Base-by-base conservation (phyloP, 352 stramenopile genomes). In the Halophytophthora batemanensis region DNA sequence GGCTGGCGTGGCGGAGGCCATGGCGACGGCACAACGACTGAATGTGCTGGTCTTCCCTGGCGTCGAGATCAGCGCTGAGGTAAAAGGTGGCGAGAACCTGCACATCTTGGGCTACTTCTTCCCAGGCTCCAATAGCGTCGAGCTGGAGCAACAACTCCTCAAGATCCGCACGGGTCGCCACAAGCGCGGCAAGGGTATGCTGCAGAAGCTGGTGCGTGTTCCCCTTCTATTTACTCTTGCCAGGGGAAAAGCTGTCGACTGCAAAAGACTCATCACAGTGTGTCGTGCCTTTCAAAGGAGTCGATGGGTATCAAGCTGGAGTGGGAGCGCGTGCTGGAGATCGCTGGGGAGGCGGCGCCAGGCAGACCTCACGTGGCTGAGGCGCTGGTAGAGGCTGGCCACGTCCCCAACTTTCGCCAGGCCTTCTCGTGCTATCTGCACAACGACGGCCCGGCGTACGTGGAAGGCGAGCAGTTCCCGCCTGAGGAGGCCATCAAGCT, bases 91-190 rank as follows among this genome's bases (percentile, higher is more conserved):
- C 11, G 83, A 94, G 59, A 94, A 92, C 54, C 51, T 94, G 34
- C 83, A 94, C 46, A 92, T 94, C 53, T 59, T 94, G 29, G 83
- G 83, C 17, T 94, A 94, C 57, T 94, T 94, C 41, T 88, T 74
- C 50, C 83, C 83, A 1, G 83, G 83, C 7, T 92, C 80, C 3
- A 89, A 91, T 52, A 90, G 71, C 41, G 45, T 63, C 1, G 73
- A 79, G 50, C 59, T 94, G 28, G 83, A 92, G 43, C 71, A 67
- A 28, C 82, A 94, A 41, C 66, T 94, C 12, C 55, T 86, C 45
- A 90, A 89, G 52, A 94, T 94, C 43, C 79, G 81, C 18, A 79
- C 74, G 19, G 81, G 77, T 11, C 69, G 83, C 19, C 80, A 94
- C 62, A 87, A 87, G 42, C 81, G 83, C 37, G 83, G 83, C 48